Evolutionary conservation across 768 basidiomycete species (phyloP), one percentile per base, ranked within the genome.

Genomic region (Fibroporia radiculosa): DNA sequence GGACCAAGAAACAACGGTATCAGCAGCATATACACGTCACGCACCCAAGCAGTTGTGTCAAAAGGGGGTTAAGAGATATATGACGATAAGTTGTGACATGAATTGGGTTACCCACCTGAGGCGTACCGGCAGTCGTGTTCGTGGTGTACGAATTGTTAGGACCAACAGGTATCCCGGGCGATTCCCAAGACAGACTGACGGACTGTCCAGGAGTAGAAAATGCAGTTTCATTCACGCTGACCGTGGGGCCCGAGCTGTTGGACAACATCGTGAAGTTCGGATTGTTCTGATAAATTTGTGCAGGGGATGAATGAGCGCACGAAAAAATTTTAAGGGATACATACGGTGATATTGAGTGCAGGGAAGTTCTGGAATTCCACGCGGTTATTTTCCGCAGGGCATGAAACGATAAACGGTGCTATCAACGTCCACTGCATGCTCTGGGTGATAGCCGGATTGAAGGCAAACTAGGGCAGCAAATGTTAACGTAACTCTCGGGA

Each of bases 371-470:
- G 72, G 70, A 63, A 74, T 41, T 62, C 63, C 50, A 81, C 68
- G 20, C 58, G 57, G 3, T 74, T 72, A 57, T 78, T 80, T 45
- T 69, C 66, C 1, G 63, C 62, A 0, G 78, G 78, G 58, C 80
- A 83, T 4, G 58, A 60, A 2, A 65, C 53, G 56, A 80, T 65
- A 56, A 74, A 77, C 0, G 72, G 75, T 12, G 74, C 65, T 5
- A 82, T 64, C 11, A 80, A 61, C 5, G 79, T 77, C 81, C 79
- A 82, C 1, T 71, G 69, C 76, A 77, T 78, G 6, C 71, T 63
- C 55, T 82, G 80, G 2, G 79, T 75, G 53, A 81, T 74, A 26
- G 73, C 74, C 0, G 74, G 65, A 38, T 72, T 67, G 56, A 79
- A 79, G 64, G 66, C 75, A 31, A 62, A 54, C 62, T 64, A 33